Percentiles rank a stretch among this genome's conserved stretches.
phyloP scores from a whole-genome alignment of 371 early-diverging fungal species.

The Mortierella sp. region DNA sequence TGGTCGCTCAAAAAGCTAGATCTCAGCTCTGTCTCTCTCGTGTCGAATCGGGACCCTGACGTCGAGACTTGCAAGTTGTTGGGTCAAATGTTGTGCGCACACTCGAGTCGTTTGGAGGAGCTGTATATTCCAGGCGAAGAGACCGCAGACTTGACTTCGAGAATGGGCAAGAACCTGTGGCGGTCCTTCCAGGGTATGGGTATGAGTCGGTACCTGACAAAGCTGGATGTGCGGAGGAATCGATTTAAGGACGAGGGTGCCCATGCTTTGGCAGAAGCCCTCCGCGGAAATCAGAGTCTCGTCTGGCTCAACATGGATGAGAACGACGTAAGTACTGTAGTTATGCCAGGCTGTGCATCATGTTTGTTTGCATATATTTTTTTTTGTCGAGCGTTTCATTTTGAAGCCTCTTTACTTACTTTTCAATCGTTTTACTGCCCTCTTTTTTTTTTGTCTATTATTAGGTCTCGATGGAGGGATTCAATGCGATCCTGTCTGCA shows the following conservation, averaged over 20 bases:
- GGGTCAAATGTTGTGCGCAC: constrained; percentile 45
- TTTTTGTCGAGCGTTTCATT: not conserved
- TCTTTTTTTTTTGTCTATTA: not conserved
- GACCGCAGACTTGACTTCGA: constrained; percentile 37
- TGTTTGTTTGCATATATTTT: not conserved
- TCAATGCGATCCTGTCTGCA: constrained; percentile 48
- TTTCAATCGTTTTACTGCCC: not conserved
- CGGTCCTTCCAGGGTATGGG: constrained; percentile 45
- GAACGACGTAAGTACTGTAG: constrained; percentile 33
- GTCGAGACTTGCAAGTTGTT: constrained; percentile 50
- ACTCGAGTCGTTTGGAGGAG: constrained; percentile 43
- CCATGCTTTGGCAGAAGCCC: constrained; percentile 44
- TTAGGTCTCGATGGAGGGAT: constrained; percentile 43
- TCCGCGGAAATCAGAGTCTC: constrained; percentile 48
- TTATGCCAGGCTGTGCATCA: not conserved
- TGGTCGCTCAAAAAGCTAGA: constrained; percentile 42
- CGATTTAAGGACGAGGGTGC: constrained; percentile 47
- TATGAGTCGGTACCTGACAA: constrained; percentile 46
- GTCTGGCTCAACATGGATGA: constrained; percentile 51
- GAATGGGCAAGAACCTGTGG: constrained; percentile 50
- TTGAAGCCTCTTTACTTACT: not conserved
- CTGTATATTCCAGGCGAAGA: constrained; percentile 43
- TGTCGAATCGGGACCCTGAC: constrained; percentile 49
- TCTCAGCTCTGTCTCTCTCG: constrained; percentile 40
- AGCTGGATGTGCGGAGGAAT: constrained; percentile 41